A percentile compares a stretch with the other conserved stretches of the same genome.
These are phyloP conservation scores for Knufia petricola DNA, from an alignment of 2,329 filamentous ascomycete genomes.

Conservation along the genomic window DNA sequence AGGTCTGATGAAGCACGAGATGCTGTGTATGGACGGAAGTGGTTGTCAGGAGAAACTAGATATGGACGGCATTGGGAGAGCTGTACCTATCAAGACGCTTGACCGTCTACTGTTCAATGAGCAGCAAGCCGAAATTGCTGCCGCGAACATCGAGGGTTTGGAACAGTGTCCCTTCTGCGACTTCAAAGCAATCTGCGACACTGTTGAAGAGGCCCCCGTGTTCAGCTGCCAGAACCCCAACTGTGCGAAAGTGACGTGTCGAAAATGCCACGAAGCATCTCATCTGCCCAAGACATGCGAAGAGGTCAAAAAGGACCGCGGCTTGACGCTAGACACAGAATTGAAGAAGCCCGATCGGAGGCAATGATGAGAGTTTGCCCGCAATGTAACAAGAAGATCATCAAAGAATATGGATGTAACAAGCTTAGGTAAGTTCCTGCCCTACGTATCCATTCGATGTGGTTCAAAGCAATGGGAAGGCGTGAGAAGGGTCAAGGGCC, in stretches of 20 bases:
- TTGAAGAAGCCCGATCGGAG: conserved; percentile 77
- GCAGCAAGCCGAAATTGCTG: conserved; percentile 58
- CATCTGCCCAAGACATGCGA: conserved; percentile 66
- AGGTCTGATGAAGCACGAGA: conserved; percentile 57
- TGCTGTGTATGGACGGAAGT: conserved; percentile 61
- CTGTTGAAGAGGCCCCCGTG: conserved; percentile 58
- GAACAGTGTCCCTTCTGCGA: conserved; percentile 74
- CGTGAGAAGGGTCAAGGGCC: no score
- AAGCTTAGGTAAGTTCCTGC: conserved; percentile 56
- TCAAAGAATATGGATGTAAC: conserved; percentile 74
- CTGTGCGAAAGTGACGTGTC: conserved; percentile 56
- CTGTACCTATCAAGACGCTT: conserved; percentile 38
- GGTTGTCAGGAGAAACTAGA: conserved; percentile 46
- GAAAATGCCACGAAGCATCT: conserved; percentile 56
- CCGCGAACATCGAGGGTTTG: conserved; percentile 61
- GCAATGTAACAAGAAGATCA: conserved; percentile 59
- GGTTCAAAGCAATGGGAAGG: no score
- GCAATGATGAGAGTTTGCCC: conserved; percentile 65
- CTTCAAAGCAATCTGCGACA: conserved; percentile 63
- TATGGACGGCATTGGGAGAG: conserved; percentile 16
- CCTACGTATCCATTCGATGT: no score
- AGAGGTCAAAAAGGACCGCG: conserved; percentile 53
- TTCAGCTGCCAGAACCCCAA: conserved; percentile 61
- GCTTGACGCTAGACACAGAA: conserved; percentile 52
- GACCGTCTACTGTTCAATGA: conserved; percentile 61